A percentile compares a stretch with the other conserved stretches of the same genome.
phyloP scores from a whole-genome alignment of 1,284 basidiomycete species.

The Cryptococcus deneoformans region DNA sequence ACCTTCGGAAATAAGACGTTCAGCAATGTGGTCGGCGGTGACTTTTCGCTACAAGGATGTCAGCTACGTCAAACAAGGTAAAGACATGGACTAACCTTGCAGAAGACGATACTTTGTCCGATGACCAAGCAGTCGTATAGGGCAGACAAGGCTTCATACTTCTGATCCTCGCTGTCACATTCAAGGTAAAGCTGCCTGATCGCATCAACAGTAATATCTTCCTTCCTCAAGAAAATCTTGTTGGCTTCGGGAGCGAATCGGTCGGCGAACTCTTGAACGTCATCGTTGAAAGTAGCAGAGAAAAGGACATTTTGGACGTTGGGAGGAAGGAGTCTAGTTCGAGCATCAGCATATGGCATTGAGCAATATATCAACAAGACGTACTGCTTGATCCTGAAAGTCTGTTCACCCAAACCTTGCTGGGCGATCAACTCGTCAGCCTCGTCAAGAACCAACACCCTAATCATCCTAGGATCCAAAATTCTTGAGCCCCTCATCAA shows the following conservation, averaged over 20 bases:
- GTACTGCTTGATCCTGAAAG: slow-evolving; percentile 89
- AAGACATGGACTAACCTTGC: slow-evolving; percentile 60
- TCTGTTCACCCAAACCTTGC: slow-evolving; percentile 96
- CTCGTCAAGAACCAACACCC: slow-evolving; percentile 96
- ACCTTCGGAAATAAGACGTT: slow-evolving; percentile 86
- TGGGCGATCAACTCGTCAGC: slow-evolving; percentile 99
- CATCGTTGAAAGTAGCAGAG: slow-evolving; percentile 96
- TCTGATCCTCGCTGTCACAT: slow-evolving; percentile 80
- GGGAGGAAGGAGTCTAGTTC: slow-evolving; percentile 38
- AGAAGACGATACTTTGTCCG: slow-evolving; percentile 97
- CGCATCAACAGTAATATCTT: slow-evolving; percentile 89
- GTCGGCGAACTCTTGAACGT: slow-evolving; percentile 82
- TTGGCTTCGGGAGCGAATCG: slow-evolving; percentile 94
- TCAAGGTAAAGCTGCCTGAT: slow-evolving; percentile 99
- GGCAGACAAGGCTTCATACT: slow-evolving; percentile 92
- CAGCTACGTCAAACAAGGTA: not conserved
- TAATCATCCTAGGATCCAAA: slow-evolving; percentile 70
- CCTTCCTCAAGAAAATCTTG: slow-evolving; percentile 92
- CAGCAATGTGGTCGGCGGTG: slow-evolving; percentile 89
- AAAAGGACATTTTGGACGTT: slow-evolving; percentile 87
- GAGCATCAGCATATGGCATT: not conserved
- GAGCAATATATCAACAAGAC: slow-evolving; percentile 31
- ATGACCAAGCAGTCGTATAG: slow-evolving; percentile 90
- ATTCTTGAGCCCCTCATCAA: slow-evolving; percentile 51
- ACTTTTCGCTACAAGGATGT: slow-evolving; percentile 63